Evolutionary conservation across 176 grass and related monocot species (phyloP).

Genomic region (Eleusine indica): DNA sequence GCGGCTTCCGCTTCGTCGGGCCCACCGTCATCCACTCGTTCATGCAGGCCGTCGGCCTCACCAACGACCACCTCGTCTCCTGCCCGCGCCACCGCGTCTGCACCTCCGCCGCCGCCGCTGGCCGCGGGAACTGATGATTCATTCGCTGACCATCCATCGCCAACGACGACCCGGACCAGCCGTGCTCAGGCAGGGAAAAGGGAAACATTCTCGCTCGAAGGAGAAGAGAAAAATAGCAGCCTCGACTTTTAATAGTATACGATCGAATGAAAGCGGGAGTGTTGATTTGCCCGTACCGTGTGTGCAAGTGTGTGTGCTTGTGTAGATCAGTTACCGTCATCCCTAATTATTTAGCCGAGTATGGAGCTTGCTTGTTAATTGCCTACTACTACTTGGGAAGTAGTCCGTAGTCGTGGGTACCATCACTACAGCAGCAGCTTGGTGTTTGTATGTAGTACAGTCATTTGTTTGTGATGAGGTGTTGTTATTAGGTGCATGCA

Average conservation of each 20-base stretch:
- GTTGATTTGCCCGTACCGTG: slow-evolving; percentile 25
- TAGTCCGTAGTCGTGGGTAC: not conserved
- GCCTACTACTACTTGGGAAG: too few species aligned
- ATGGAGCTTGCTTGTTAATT: slow-evolving; percentile 36
- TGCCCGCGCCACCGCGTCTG: slow-evolving; percentile 86
- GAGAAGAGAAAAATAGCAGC: slow-evolving; percentile 1
- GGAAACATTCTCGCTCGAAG: not conserved
- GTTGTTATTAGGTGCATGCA: slow-evolving; percentile 29
- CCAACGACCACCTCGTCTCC: slow-evolving; percentile 95
- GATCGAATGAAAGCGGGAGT: slow-evolving; percentile 5
- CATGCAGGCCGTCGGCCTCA: slow-evolving; percentile 95
- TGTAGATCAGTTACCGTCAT: slow-evolving; percentile 28
- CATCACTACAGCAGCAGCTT: not conserved
- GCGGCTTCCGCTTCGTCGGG: slow-evolving; percentile 84
- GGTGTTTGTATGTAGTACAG: not conserved
- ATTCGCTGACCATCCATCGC: slow-evolving; percentile 16
- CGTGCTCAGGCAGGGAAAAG: not conserved
- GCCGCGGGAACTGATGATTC: slow-evolving; percentile 4
- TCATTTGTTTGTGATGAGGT: not conserved
- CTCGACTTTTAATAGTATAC: slow-evolving; percentile 35
- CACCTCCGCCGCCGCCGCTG: slow-evolving; percentile 8
- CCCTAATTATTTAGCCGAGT: slow-evolving; percentile 35
- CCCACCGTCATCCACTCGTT: slow-evolving; percentile 93
- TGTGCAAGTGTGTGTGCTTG: slow-evolving; percentile 25
- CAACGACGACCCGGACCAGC: not conserved